A percentile compares a stretch with the other conserved stretches of the same genome.
phyloP scores from a whole-genome alignment of 805 yeast genomes.

The Nakazawaea wickerhamii region DNA sequence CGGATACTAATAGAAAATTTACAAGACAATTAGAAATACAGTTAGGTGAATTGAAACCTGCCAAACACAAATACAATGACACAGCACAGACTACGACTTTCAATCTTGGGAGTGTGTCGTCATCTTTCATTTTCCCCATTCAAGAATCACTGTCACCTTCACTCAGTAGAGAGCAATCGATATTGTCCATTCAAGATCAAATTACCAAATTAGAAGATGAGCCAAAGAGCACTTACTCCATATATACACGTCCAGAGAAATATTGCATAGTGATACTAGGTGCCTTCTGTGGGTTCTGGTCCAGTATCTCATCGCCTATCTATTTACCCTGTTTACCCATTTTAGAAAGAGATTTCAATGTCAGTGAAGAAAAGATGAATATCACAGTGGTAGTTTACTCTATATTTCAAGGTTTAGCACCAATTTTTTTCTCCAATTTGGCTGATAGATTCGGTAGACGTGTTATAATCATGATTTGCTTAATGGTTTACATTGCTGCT shows the following conservation, averaged over 20 bases:
- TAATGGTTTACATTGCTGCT: conserved; percentile 51
- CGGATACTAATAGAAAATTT: neutral
- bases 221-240: conserved; percentile 25
- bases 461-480: conserved; percentile 53
- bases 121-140: conserved; percentile 10
- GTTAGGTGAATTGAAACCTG: conserved; percentile 8
- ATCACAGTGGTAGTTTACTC: conserved; percentile 73
- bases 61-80: conserved; percentile 9
- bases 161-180: conserved; percentile 10
- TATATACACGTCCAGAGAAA: conserved; percentile 34
- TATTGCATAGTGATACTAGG: conserved; percentile 31
- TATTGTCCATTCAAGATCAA: conserved; percentile 7
- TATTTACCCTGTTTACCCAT: conserved; percentile 73
- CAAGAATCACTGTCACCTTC: conserved; percentile 10
- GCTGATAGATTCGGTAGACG: conserved; percentile 73
- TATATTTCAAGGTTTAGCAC: conserved; percentile 71
- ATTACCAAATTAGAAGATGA: conserved; percentile 6
- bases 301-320: conserved; percentile 68
- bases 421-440: conserved; percentile 59
- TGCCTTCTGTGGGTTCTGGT: conserved; percentile 48
- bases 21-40: neutral
- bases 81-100: conserved; percentile 7
- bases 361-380: conserved; percentile 55
- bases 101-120: conserved; percentile 8
- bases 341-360: conserved; percentile 48